Percentiles rank a stretch among this genome's conserved stretches.
These are phyloP conservation scores for Saccharomycopsis phalli DNA, from an alignment of 1,139 yeast genomes.

Conservation along the genomic window DNA sequence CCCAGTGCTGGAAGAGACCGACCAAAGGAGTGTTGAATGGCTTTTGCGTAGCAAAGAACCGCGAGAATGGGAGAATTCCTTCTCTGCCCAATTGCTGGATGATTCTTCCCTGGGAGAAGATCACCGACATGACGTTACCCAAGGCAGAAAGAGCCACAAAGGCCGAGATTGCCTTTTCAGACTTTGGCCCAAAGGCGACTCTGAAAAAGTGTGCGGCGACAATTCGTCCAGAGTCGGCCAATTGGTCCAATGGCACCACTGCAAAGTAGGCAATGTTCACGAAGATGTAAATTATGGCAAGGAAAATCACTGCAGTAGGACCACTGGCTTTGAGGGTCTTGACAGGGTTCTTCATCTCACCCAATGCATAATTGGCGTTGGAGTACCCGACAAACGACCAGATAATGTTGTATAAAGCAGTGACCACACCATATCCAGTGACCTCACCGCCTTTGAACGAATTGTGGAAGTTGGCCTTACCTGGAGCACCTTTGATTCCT, in stretches of 20 bases:
- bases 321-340: constrained; percentile 64
- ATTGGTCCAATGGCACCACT: constrained; percentile 58
- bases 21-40: constrained; percentile 51
- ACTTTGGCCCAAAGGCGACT: constrained; percentile 59
- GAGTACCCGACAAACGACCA: constrained; percentile 74
- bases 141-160: constrained; percentile 67
- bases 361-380: constrained; percentile 74
- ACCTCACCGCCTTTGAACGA: constrained; percentile 54
- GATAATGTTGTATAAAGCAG: constrained; percentile 69
- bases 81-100: constrained; percentile 69
- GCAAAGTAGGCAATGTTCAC: constrained; percentile 68
- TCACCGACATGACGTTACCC: constrained; percentile 72
- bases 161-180: constrained; percentile 61
- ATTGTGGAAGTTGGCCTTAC: constrained; percentile 50
- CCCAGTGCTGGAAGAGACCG: constrained; percentile 46
- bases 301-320: constrained; percentile 53
- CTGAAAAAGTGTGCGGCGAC: constrained; percentile 69
- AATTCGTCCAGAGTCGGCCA: constrained; percentile 55
- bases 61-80: constrained; percentile 62
- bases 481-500: constrained; percentile 41
- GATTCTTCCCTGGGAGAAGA: constrained; percentile 70
- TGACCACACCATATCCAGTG: constrained; percentile 69
- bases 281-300: constrained; percentile 56
- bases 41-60: constrained; percentile 42
- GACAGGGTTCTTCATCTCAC: constrained; percentile 67